Percentiles rank a stretch among this genome's conserved stretches.
phyloP scores from a whole-genome alignment of 768 basidiomycete species.

The Mrakia blollopis region DNA sequence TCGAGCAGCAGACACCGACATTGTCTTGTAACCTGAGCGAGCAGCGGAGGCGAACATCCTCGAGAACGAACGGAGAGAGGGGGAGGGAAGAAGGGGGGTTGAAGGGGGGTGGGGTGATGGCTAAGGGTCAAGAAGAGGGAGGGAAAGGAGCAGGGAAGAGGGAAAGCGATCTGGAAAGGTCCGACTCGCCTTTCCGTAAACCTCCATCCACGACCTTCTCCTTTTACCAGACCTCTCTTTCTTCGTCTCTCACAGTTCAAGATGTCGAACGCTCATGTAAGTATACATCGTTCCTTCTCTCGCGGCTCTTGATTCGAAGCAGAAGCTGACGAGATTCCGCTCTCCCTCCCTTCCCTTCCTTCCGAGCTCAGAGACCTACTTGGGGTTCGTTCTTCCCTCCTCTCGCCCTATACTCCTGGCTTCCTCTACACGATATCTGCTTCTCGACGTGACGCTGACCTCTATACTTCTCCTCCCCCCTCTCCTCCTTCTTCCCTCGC shows the following conservation, averaged over 20 bases:
- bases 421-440: neutral
- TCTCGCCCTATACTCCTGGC: neutral
- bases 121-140: neutral
- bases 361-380: conserved; percentile 22
- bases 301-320: neutral
- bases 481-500: neutral
- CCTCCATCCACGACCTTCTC: neutral
- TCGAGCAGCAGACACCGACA: too few species aligned
- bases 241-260: neutral
- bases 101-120: neutral
- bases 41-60: neutral
- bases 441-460: too few species aligned
- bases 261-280: conserved; percentile 28
- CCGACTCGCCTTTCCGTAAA: neutral
- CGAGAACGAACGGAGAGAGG: neutral
- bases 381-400: conserved; percentile 20
- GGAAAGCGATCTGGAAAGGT: neutral
- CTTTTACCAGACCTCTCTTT: neutral
- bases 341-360: neutral
- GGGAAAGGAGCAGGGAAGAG: neutral
- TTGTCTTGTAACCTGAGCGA: neutral
- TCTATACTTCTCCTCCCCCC: neutral
- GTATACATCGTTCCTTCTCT: neutral
- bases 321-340: neutral
- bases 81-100: neutral